Evolutionary conservation across 768 basidiomycete genomes (phyloP), one percentile per base, ranked within the genome.

Genomic region (Boletus subparvulus): DNA sequence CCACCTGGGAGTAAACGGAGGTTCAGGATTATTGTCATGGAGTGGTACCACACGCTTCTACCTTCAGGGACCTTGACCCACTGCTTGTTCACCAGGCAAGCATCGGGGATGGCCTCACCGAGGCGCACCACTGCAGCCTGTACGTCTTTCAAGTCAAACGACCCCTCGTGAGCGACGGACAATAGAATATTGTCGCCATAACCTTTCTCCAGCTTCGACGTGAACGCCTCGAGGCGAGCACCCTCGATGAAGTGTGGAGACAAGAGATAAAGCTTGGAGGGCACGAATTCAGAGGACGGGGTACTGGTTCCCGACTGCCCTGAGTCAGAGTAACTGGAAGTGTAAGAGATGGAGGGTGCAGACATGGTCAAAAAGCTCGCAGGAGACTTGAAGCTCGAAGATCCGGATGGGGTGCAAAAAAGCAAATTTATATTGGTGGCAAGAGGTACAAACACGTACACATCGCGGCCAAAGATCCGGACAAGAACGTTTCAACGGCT

Each of bases 131-230:
- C 32, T 4, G 59, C 45, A 4, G 51, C 35, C 24, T 58, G 44
- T 4, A 69, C 33, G 8, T 51, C 52, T 14, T 59, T 48, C 24
- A 19, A 4, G 17, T 69, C 49, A 44, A 59, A 58, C 12, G 32
- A 30, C 5, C 42, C 41, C 5, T 50, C 21, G 9, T 71, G 70
- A 0, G 61, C 56, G 19, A 73, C 56, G 1, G 37, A 57, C 37
- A 73, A 51, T 10, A 71, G 32, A 13, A 73, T 51, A 41, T 57
- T 67, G 47, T 70, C 68, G 4, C 58, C 69, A 39, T 63, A 61
- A n/a, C 71, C 69, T 33, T 61, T 71, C 12, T 66, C 64, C 28
- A 73, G 62, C 40, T 54, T 64, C 8, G 59, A 58, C 2, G 57
- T 45, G 13, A 71, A 68, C 1, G 47, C 19, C 26, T 47, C 52